Percentiles rank a stretch among this genome's conserved stretches.
Evolutionary conservation across 352 stramenopile species (phyloP).

Genomic region (Phytopythium chamaehyphon): DNA sequence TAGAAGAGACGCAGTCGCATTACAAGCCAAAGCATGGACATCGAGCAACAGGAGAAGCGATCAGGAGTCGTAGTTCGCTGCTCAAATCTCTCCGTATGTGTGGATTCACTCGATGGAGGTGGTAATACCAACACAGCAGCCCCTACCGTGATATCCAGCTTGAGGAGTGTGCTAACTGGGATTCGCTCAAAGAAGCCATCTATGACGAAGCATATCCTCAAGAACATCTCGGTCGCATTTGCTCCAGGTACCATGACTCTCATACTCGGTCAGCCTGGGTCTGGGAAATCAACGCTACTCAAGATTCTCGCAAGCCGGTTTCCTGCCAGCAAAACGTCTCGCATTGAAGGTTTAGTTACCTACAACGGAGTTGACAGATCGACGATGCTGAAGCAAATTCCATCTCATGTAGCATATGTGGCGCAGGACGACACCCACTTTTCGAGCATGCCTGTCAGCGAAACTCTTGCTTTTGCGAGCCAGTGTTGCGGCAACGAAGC

Average conservation of each 20-base stretch:
- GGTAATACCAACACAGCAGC: too few species aligned
- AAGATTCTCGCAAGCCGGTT: slow-evolving; percentile 8
- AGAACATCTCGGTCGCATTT: slow-evolving; percentile 8
- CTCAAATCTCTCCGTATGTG: too few species aligned
- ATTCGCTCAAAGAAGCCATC: too few species aligned
- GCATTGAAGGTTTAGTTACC: slow-evolving; percentile 9
- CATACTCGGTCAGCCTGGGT: slow-evolving; percentile 10
- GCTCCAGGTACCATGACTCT: slow-evolving; percentile 14
- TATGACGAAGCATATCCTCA: slow-evolving; percentile 11
- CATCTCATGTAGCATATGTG: slow-evolving; percentile 13
- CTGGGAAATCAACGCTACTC: slow-evolving; percentile 8
- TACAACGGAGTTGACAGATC: slow-evolving; percentile 17
- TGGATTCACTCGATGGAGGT: too few species aligned
- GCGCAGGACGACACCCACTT: slow-evolving; percentile 13
- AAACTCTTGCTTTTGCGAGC: slow-evolving; percentile 19
- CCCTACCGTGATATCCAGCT: too few species aligned
- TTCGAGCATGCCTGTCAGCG: slow-evolving; percentile 5
- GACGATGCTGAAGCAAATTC: background rate
- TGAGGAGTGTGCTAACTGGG: too few species aligned
- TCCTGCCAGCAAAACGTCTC: slow-evolving; percentile 6
- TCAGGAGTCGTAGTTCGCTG: too few species aligned
- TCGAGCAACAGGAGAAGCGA: too few species aligned
- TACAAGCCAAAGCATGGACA: too few species aligned
- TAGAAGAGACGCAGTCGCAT: too few species aligned
- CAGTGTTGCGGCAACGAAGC: slow-evolving; percentile 3